Base-by-base conservation (phyloP, 1,139 yeast genomes). In the Diutina sp. region DNA sequence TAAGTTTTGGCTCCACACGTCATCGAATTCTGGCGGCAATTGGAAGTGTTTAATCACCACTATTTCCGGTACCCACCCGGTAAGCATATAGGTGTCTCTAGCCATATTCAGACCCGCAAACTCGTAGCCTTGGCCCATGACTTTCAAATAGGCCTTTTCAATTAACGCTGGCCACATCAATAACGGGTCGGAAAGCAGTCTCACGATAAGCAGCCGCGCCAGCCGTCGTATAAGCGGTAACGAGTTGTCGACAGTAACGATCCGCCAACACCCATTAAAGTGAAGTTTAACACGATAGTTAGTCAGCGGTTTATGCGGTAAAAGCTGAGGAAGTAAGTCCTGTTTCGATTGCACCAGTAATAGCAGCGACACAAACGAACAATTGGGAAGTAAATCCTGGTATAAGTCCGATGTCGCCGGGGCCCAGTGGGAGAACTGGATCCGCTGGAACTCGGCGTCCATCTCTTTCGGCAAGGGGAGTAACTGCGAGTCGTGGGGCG, bases 71-170 rank as follows among this genome's bases (percentile, higher is more conserved):
- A 85, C 66, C 86, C 89, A 90, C 0, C 91, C 90, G 4, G 58
- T 74, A 7, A 90, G 62, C 55, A 82, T 69, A 62, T 71, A 87
- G 0, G 88, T 79, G 63, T 88, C 97, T n/a, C 78, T 72, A 1
- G 90, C 87, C 66, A 88, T 82, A 65, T 90, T 89, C 0, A 96
- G 89, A 0, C 97, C 97, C 6, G 67, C 66, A 57, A 83, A 81
- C n/a, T 74, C 69, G 63, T 87, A 87, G 2, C 88, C 86, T 21
- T 72, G 66, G 0, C 87, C 86, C 71, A 78, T 72, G 0, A 85
- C 68, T 61, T 81, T 81, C 60, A 90, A 71, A 63, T 82, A 86
- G 0, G 95, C 95, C 64, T 87, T 85, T 67, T 90, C 97, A 2
- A 88, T 65, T 28, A 89, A 63, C 0, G 89, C 87, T 0, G 93